Conservation (phyloP, 2,329 filamentous ascomycete species). For the Cadophora gregata region DNA sequence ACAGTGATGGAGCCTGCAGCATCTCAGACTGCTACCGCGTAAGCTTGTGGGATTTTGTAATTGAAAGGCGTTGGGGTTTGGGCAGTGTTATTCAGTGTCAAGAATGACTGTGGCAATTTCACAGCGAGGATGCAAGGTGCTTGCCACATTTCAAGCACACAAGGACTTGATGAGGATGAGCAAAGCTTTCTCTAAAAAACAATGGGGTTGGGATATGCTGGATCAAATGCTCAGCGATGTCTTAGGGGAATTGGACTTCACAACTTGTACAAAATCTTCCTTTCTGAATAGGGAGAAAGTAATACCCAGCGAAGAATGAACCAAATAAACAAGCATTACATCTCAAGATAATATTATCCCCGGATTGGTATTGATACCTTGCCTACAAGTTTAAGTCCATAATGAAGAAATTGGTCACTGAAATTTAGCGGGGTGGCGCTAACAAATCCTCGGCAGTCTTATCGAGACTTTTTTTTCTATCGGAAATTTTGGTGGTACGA, state of each 20-base stretch:
- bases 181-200: background rate
- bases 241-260: background rate
- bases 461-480: constrained; percentile 18
- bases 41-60: constrained; percentile 12
- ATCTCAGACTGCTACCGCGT: constrained; percentile 38
- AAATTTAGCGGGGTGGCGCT: background rate
- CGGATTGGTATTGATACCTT: background rate
- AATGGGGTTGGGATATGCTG: constrained; percentile 7
- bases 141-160: background rate
- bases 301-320: constrained; percentile 10
- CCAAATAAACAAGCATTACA: constrained; percentile 6
- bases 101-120: constrained; percentile 15
- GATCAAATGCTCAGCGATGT: constrained; percentile 11
- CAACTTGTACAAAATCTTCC: constrained; percentile 14
- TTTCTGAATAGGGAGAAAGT: constrained; percentile 1
- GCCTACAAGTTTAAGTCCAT: background rate
- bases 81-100: constrained; percentile 17
- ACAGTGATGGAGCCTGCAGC: constrained; percentile 52
- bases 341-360: background rate
- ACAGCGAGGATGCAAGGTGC: constrained; percentile 4
- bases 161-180: background rate
- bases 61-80: constrained; percentile 23
- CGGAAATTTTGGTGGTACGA: constrained; percentile 2
- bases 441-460: constrained; percentile 1
- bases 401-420: background rate